Conservation (phyloP, 75 land plant species). For the Pinus albicaulis region DNA sequence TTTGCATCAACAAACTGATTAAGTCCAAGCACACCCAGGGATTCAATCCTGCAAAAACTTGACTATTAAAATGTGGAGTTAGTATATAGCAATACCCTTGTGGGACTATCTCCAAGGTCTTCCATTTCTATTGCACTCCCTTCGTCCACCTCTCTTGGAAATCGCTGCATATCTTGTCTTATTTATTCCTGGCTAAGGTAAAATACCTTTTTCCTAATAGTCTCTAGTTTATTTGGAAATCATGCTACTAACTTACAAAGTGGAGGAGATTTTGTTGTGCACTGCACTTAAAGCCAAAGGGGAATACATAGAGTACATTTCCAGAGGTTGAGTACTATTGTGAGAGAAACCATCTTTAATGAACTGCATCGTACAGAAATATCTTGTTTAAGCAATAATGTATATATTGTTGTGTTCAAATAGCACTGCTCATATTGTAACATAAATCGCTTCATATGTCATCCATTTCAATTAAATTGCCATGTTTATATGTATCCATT, state of each 20-base stretch:
- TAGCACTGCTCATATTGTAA: neutral
- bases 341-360: no score
- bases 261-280: no score
- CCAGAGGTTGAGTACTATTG: no score
- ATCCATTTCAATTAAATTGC: neutral
- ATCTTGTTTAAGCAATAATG: no score
- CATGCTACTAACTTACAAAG: no score
- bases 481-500: neutral
- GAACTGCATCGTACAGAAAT: no score
- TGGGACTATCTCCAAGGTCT: slow-evolving; percentile 1
- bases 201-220: no score
- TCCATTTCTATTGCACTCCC: neutral
- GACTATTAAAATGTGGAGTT: neutral
- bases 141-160: neutral
- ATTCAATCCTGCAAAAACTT: neutral
- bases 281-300: no score
- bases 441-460: neutral
- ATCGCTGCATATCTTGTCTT: neutral
- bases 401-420: neutral
- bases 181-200: no score
- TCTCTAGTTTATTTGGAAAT: no score
- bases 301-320: no score
- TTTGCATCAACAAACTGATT: neutral
- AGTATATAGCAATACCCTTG: neutral
- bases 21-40: neutral